phyloP scores from a whole-genome alignment of 1,284 basidiomycete species.

The Exobasidium cylindrosporum region DNA sequence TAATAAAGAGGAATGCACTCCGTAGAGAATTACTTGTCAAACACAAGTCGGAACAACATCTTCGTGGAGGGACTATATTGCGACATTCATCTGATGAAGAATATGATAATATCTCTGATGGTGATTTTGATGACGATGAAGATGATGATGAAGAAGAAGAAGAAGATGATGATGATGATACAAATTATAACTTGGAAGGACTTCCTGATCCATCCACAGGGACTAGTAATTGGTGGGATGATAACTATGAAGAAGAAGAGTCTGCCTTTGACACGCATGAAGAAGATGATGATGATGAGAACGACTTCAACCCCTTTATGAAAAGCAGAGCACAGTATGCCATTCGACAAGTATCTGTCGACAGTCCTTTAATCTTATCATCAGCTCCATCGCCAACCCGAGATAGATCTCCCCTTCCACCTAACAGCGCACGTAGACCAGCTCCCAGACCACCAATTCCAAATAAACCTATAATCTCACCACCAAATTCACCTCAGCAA shows the following conservation, averaged over 20 bases:
- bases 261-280: not conserved
- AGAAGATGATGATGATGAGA: constrained; percentile 9
- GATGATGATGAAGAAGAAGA: constrained; percentile 22
- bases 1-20: constrained; percentile 68
- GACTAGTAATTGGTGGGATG: constrained; percentile 31
- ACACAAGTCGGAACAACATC: constrained; percentile 8
- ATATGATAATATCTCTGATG: no score
- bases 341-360: not conserved
- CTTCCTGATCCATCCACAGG: constrained; percentile 28
- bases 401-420: not conserved
- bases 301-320: constrained; percentile 15
- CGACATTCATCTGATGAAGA: constrained; percentile 14
- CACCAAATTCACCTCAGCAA: not conserved
- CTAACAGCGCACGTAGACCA: not conserved
- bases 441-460: not conserved
- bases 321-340: constrained; percentile 11
- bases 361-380: not conserved
- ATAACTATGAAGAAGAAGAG: no score
- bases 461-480: not conserved
- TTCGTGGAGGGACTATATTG: not conserved
- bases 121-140: no score
- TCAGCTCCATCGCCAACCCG: not conserved
- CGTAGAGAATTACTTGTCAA: constrained; percentile 61
- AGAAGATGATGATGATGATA: constrained; percentile 12
- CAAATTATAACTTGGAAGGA: not conserved